phyloP scores from a whole-genome alignment of 2,329 filamentous ascomycete species.

The Davidsoniella neocaledoniae region DNA sequence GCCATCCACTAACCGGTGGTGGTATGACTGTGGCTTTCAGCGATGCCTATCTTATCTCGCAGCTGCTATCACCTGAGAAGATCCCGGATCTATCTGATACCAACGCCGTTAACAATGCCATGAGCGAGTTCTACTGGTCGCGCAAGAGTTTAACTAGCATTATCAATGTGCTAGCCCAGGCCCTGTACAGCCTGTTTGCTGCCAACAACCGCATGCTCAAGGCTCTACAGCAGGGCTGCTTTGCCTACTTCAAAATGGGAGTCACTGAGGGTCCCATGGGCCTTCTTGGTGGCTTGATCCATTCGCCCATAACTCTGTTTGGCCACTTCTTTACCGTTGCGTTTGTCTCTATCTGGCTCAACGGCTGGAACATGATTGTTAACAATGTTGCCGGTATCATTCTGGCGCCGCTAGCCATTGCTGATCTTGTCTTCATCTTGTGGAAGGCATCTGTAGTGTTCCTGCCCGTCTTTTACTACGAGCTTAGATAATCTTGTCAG shows the following conservation, averaged over 20 bases:
- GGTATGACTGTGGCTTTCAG: slow-evolving; percentile 98
- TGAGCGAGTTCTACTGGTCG: slow-evolving; percentile 69
- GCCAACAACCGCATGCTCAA: slow-evolving; percentile 63
- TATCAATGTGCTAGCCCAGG: slow-evolving; percentile 95
- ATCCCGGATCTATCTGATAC: slow-evolving; percentile 57
- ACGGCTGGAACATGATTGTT: slow-evolving; percentile 24
- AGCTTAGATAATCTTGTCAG: slow-evolving; percentile 26
- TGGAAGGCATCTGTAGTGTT: slow-evolving; percentile 72
- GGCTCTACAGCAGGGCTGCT: slow-evolving; percentile 77
- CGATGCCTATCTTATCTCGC: slow-evolving; percentile 64
- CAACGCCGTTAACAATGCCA: slow-evolving; percentile 45
- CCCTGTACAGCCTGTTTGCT: slow-evolving; percentile 80
- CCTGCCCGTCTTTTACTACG: slow-evolving; percentile 61
- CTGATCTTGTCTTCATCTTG: slow-evolving; percentile 53
- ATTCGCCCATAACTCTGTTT: slow-evolving; percentile 59
- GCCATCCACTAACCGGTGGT: slow-evolving; percentile 91
- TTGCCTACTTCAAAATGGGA: slow-evolving; percentile 71
- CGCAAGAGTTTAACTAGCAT: slow-evolving; percentile 70
- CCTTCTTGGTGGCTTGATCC: slow-evolving; percentile 66
- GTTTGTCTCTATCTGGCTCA: slow-evolving; percentile 65
- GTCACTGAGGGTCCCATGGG: slow-evolving; percentile 65
- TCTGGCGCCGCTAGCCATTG: slow-evolving; percentile 46
- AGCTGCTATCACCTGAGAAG: slow-evolving; percentile 51
- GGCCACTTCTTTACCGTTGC: slow-evolving; percentile 94
- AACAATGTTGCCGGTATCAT: slow-evolving; percentile 32